These are phyloP conservation scores for Excoecaria cochinchinensis DNA, from an alignment of 345 rosid species.

Conservation along the genomic window DNA sequence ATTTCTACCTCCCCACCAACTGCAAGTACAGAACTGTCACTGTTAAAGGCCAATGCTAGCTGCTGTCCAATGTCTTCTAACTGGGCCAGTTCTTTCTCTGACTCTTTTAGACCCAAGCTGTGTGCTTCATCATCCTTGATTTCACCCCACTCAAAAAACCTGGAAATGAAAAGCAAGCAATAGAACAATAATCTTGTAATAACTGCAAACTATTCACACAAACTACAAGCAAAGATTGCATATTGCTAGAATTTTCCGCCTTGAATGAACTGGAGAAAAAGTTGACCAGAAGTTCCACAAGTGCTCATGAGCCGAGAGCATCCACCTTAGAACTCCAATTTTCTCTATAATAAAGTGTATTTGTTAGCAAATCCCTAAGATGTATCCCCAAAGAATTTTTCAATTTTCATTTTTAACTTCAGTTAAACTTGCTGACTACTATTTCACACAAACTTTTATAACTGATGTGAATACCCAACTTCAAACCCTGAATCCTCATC, in stretches of 20 bases:
- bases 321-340: neutral
- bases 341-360: neutral
- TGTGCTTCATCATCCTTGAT: conserved; percentile 37
- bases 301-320: neutral
- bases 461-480: neutral
- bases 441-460: neutral
- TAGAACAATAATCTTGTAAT: neutral
- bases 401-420: neutral
- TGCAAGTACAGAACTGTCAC: conserved; percentile 67
- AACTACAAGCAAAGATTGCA: neutral
- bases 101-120: conserved; percentile 42
- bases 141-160: conserved; percentile 72
- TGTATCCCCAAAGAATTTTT: neutral
- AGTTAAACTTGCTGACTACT: neutral
- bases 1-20: conserved; percentile 79
- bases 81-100: conserved; percentile 53
- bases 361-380: neutral
- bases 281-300: neutral
- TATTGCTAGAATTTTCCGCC: neutral
- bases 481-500: neutral
- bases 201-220: conserved; percentile 9
- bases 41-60: conserved; percentile 64
- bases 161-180: conserved; percentile 19
- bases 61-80: conserved; percentile 72
- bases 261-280: neutral